Evolutionary conservation across 257 asterid species (phyloP).

Genomic region (Capsicum pubescens): DNA sequence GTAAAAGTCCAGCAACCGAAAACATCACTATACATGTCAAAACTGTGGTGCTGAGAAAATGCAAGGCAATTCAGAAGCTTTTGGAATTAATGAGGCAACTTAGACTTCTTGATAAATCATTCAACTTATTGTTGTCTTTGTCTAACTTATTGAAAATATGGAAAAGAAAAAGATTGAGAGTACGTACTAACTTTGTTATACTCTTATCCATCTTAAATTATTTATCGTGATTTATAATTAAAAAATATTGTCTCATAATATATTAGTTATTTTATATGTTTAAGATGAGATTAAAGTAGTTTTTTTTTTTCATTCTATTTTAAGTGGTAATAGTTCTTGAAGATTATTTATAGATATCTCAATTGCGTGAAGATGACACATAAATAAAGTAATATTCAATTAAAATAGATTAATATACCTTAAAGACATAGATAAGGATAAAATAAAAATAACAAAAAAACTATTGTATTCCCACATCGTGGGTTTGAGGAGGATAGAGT

Average conservation of each 20-base stretch:
- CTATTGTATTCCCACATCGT: too few relatives aligned
- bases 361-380: too few relatives aligned
- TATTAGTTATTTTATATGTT: too few relatives aligned
- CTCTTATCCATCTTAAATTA: neutral
- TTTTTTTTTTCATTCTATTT: neutral
- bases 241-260: too few relatives aligned
- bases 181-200: neutral
- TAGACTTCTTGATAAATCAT: constrained; percentile 3
- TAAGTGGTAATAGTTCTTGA: neutral
- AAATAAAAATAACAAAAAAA: neutral
- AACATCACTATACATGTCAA: neutral
- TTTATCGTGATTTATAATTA: neutral
- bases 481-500: too few relatives aligned
- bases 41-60: constrained; percentile 22
- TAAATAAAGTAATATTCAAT: too few relatives aligned
- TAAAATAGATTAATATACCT: too few relatives aligned
- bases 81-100: neutral
- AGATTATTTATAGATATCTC: neutral
- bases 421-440: neutral
- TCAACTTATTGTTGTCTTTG: constrained; percentile 7
- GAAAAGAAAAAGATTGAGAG: neutral
- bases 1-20: too few relatives aligned
- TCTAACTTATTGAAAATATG: constrained; percentile 2
- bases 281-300: too few relatives aligned
- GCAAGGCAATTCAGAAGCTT: neutral